Conservation (phyloP, 345 rosid genomes). For the Dimocarpus longan region DNA sequence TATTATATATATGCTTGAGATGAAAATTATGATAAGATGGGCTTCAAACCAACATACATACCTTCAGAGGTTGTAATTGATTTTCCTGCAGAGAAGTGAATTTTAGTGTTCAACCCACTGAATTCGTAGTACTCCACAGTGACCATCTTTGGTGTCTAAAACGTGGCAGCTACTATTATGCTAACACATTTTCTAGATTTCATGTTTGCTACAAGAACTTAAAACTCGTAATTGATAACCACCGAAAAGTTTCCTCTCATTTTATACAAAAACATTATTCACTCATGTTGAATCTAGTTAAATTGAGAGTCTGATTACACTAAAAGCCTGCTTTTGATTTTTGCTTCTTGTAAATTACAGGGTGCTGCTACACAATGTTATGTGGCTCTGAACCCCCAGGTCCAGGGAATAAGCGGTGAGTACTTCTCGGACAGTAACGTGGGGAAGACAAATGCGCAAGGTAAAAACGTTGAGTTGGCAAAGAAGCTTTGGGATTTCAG, state of each 20-base stretch:
- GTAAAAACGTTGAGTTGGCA: slow-evolving; percentile 42
- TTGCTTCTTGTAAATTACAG: slow-evolving; percentile 18
- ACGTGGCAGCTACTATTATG: neutral
- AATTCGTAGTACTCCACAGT: neutral
- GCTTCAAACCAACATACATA: neutral
- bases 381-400: slow-evolving; percentile 61
- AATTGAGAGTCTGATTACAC: neutral
- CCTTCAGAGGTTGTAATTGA: neutral
- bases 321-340: neutral
- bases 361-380: slow-evolving; percentile 73
- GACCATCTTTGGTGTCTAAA: neutral
- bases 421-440: slow-evolving; percentile 52
- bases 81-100: neutral
- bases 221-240: neutral
- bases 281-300: neutral
- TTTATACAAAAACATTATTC: no score
- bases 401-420: slow-evolving; percentile 49
- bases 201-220: neutral
- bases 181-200: neutral
- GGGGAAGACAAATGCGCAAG: slow-evolving; percentile 32
- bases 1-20: neutral
- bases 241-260: neutral
- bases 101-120: neutral
- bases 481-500: slow-evolving; percentile 67
- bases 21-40: neutral